phyloP scores from a whole-genome alignment of 2,329 filamentous ascomycete species.

The Ophiostoma angusticollis region DNA sequence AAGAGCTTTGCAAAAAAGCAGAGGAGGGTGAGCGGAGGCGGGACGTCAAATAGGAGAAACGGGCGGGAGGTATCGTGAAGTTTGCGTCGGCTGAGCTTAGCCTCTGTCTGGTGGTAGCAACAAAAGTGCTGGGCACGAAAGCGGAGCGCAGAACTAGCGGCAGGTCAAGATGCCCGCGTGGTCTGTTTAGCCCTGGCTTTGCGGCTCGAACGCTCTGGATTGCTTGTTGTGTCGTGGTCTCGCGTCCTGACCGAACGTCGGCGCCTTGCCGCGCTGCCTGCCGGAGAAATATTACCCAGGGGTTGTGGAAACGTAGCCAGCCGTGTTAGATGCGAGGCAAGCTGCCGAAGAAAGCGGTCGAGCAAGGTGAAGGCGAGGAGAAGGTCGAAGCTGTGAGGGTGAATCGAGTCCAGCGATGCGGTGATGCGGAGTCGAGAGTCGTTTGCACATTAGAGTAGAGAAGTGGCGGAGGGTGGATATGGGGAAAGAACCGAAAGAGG shows the following conservation, averaged over 20 bases:
- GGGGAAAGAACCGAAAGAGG: background rate
- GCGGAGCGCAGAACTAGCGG: conserved; percentile 7
- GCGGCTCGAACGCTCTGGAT: too few species aligned
- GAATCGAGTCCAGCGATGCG: background rate
- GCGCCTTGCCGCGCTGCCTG: conserved; percentile 1
- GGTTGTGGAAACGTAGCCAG: background rate
- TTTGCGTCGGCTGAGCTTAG: too few species aligned
- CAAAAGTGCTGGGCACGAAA: background rate
- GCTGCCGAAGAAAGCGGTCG: background rate
- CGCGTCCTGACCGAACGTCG: too few species aligned
- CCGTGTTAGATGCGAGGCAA: background rate
- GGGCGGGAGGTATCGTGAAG: too few species aligned
- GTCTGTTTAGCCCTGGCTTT: too few species aligned
- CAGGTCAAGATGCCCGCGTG: conserved; percentile 3
- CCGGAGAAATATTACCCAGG: background rate
- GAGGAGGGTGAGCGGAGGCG: too few species aligned
- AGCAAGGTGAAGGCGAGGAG: too few species aligned
- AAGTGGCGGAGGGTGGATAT: background rate
- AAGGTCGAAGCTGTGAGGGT: background rate
- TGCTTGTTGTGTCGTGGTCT: background rate
- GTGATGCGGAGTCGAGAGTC: background rate
- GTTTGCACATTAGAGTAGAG: background rate
- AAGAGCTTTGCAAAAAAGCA: too few species aligned
- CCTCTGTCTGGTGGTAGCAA: too few species aligned
- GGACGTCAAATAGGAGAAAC: too few species aligned